Evolutionary conservation across 306 rosid genomes (phyloP).

Genomic region (Pyrus communis): DNA sequence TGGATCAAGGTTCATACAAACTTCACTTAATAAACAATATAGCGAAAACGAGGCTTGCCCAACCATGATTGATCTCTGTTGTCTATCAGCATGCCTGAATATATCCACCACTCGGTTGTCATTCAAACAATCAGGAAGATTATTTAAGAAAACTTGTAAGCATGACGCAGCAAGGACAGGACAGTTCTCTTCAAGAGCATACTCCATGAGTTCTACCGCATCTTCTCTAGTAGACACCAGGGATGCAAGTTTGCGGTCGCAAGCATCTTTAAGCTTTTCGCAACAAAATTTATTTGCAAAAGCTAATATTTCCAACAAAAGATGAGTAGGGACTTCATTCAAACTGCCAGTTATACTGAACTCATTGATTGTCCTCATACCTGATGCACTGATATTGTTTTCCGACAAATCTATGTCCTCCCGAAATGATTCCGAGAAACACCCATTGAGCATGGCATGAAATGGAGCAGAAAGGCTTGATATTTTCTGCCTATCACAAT

Average conservation of each 20-base stretch:
- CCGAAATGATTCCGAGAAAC: constrained; percentile 66
- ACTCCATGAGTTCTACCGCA: constrained; percentile 78
- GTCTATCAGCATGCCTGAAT: constrained; percentile 50
- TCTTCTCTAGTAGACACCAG: constrained; percentile 60
- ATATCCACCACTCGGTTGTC: constrained; percentile 57
- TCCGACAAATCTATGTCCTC: constrained; percentile 75
- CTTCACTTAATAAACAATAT: constrained; percentile 79
- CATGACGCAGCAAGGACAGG: constrained; percentile 69
- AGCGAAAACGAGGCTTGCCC: constrained; percentile 70
- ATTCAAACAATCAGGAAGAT: constrained; percentile 62
- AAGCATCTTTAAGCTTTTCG: constrained; percentile 64
- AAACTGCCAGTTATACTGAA: constrained; percentile 57
- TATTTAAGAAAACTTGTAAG: constrained; percentile 67
- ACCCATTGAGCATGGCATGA: constrained; percentile 81
- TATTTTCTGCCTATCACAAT: constrained; percentile 71
- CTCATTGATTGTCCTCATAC: constrained; percentile 63
- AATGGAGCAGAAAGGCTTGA: constrained; percentile 82
- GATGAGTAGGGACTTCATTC: constrained; percentile 49
- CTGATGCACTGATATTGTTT: constrained; percentile 62
- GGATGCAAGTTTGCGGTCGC: constrained; percentile 75
- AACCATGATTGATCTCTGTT: constrained; percentile 57
- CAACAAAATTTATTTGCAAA: constrained; percentile 84
- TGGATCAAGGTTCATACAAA: constrained; percentile 56
- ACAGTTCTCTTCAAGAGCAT: constrained; percentile 66
- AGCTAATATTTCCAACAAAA: constrained; percentile 66